Evolutionary conservation across 2,329 filamentous ascomycete species (phyloP).

Genomic region (Trichoderma semiorbis): DNA sequence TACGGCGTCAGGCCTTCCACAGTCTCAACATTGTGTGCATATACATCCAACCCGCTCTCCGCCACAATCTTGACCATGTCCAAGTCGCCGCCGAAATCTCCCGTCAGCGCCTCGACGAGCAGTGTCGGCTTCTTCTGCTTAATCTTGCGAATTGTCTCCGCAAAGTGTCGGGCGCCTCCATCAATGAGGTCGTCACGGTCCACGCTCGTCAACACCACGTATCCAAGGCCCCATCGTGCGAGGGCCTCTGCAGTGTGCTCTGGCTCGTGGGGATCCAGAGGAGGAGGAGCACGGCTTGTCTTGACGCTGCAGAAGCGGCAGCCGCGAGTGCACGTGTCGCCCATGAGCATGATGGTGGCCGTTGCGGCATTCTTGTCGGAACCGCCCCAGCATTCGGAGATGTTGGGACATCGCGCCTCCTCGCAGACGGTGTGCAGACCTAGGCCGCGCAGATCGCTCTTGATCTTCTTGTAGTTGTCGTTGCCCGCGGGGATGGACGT

Average conservation of each 20-base stretch:
- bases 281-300: slow-evolving; percentile 70
- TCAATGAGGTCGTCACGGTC: slow-evolving; percentile 91
- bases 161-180: slow-evolving; percentile 84
- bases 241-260: slow-evolving; percentile 95
- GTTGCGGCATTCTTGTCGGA: slow-evolving; percentile 84
- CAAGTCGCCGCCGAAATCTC: slow-evolving; percentile 80
- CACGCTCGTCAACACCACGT: slow-evolving; percentile 90
- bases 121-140: slow-evolving; percentile 77
- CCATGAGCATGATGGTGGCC: slow-evolving; percentile 99
- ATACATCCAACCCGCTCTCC: slow-evolving; percentile 86
- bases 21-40: slow-evolving; percentile 96
- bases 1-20: slow-evolving; percentile 85
- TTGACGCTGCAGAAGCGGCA: slow-evolving; percentile 98
- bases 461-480: slow-evolving; percentile 88
- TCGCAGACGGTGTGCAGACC: slow-evolving; percentile 95
- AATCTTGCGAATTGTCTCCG: slow-evolving; percentile 90
- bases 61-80: slow-evolving; percentile 87
- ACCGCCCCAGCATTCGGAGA: slow-evolving; percentile 97
- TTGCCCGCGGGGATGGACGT: slow-evolving; percentile 83
- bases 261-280: slow-evolving; percentile 91
- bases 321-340: slow-evolving; percentile 93
- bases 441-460: slow-evolving; percentile 84
- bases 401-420: slow-evolving; percentile 95
- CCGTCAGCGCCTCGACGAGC: slow-evolving; percentile 79
- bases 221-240: slow-evolving; percentile 87